Percentiles rank a stretch among this genome's conserved stretches.
These are phyloP conservation scores for Pseudozyma flocculosa DNA, from an alignment of 1,284 basidiomycete species.

Conservation along the genomic window DNA sequence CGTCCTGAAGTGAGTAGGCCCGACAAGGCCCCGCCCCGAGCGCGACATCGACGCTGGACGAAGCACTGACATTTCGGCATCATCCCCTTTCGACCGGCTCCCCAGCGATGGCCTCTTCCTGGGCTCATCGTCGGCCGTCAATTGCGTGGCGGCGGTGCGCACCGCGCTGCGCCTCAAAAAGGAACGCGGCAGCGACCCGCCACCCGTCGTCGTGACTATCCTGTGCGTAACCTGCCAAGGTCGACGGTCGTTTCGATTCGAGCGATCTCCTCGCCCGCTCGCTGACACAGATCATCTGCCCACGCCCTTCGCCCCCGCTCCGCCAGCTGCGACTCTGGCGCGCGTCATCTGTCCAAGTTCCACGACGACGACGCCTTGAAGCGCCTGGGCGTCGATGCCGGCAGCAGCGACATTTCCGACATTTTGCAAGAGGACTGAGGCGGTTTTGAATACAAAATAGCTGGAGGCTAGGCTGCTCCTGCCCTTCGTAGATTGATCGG, in stretches of 20 bases:
- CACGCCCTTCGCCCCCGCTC: too few species aligned
- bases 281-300: too few species aligned
- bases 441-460: background rate
- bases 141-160: conserved; percentile 79
- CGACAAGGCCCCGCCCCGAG: background rate
- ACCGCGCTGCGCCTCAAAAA: conserved; percentile 48
- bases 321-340: conserved; percentile 49
- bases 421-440: conserved; percentile 17
- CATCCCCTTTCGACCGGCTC: too few species aligned
- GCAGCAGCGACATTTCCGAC: conserved; percentile 46
- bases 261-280: too few species aligned
- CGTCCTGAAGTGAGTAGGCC: conserved; percentile 30
- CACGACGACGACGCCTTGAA: conserved; percentile 43
- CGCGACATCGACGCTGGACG: background rate
- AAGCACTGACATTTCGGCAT: too few species aligned
- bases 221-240: conserved; percentile 13
- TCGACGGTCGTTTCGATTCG: background rate
- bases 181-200: conserved; percentile 16
- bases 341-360: conserved; percentile 55
- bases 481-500: too few species aligned
- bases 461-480: too few species aligned
- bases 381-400: conserved; percentile 31
- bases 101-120: conserved; percentile 90
- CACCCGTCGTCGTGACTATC: conserved; percentile 52
- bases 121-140: conserved; percentile 94